Evolutionary conservation across 31 red algal genomes (phyloP).

Genomic region (Endocladia muricata): DNA sequence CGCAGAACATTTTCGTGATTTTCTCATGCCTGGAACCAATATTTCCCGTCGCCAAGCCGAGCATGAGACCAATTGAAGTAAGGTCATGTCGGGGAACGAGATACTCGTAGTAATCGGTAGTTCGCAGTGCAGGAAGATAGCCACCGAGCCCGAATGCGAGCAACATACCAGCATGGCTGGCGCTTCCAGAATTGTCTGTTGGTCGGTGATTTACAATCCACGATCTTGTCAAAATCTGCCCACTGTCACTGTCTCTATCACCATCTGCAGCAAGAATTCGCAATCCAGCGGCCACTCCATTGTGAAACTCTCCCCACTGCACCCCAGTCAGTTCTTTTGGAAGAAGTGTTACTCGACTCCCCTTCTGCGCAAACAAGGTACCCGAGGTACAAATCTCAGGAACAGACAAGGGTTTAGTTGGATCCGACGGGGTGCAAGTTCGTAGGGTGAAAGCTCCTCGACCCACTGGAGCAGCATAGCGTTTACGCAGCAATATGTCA

Average conservation of each 20-base stretch:
- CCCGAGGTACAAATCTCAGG: conserved; percentile 72
- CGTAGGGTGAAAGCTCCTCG: conserved; percentile 91
- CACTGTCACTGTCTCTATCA: conserved; percentile 46
- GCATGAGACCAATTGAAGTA: conserved; percentile 93
- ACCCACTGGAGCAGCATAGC: conserved; percentile 84
- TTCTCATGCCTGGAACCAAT: conserved; percentile 76
- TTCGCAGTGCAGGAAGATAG: conserved; percentile 85
- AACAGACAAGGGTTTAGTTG: conserved; percentile 76
- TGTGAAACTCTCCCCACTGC: conserved; percentile 98
- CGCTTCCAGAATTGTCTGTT: conserved; percentile 33
- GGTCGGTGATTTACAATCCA: conserved; percentile 94
- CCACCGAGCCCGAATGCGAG: conserved; percentile 91
- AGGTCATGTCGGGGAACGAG: conserved; percentile 90
- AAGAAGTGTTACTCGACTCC: conserved; percentile 49
- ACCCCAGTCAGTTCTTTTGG: conserved; percentile 28
- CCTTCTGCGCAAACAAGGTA: conserved; percentile 35
- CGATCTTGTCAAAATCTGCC: conserved; percentile 73
- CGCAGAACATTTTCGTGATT: conserved; percentile 85
- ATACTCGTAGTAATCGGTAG: conserved; percentile 96
- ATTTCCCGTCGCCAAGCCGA: conserved; percentile 82
- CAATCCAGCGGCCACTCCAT: conserved; percentile 96
- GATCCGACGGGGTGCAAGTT: conserved; percentile 81
- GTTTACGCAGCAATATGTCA: conserved; percentile 23
- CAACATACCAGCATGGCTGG: conserved; percentile 94
- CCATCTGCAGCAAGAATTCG: conserved; percentile 60